A percentile compares a stretch with the other conserved stretches of the same genome.
These are phyloP conservation scores for Ambrosia trifida DNA, from an alignment of 129 eudicot genomes.

Conservation along the genomic window DNA sequence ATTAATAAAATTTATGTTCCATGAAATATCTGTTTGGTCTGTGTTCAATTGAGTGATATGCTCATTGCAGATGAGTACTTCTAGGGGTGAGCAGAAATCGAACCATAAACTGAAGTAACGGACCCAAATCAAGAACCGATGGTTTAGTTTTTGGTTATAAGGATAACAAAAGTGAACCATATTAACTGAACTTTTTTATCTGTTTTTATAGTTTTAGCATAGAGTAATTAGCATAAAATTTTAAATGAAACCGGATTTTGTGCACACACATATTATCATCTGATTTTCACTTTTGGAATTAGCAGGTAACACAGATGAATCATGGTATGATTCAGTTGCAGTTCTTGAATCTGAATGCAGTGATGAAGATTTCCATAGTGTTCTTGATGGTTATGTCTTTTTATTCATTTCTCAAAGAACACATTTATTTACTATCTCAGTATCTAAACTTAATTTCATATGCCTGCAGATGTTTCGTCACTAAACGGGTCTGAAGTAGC, in stretches of 20 bases:
- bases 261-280: neutral
- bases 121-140: neutral
- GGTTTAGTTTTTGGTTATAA: neutral
- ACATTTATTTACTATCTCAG: neutral
- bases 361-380: constrained; percentile 87
- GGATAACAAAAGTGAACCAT: neutral
- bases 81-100: neutral
- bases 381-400: constrained; percentile 54
- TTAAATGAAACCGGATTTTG: neutral
- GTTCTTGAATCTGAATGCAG: constrained; percentile 83
- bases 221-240: neutral
- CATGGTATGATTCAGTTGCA: constrained; percentile 75
- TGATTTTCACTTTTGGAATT: constrained; percentile 21
- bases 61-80: constrained; percentile 12
- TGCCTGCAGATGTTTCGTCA: constrained; percentile 54
- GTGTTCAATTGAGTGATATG: neutral
- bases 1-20: neutral
- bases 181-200: neutral
- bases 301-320: constrained; percentile 70
- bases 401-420: neutral
- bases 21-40: constrained; percentile 6
- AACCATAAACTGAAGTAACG: too few relatives aligned
- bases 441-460: neutral
- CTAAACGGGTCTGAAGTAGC: constrained; percentile 52
- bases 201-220: neutral